Conservation (phyloP, 2,329 filamentous ascomycete species). For the Fusarium goolgardi region DNA sequence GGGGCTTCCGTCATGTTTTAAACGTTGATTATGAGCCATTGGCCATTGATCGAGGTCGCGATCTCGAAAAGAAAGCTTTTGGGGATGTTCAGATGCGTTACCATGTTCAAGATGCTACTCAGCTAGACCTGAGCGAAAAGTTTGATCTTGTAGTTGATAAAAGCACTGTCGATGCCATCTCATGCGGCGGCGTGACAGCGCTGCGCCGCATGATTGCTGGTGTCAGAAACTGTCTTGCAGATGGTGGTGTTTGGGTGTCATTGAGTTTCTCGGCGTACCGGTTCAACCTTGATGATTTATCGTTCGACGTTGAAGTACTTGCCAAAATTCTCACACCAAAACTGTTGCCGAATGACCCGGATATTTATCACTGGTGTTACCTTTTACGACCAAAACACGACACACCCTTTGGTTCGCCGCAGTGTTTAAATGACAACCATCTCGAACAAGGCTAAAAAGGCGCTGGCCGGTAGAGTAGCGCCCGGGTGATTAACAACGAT, state of each 20-base stretch:
- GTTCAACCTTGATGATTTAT: slow-evolving; percentile 54
- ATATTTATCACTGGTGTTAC: slow-evolving; percentile 61
- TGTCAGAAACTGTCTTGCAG: slow-evolving; percentile 52
- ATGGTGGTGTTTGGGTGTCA: slow-evolving; percentile 59
- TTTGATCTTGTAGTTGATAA: slow-evolving; percentile 63
- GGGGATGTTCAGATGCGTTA: slow-evolving; percentile 59
- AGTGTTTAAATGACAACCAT: slow-evolving; percentile 9
- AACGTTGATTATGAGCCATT: slow-evolving; percentile 64
- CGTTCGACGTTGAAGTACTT: slow-evolving; percentile 57
- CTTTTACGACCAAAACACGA: slow-evolving; percentile 52
- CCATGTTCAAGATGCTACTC: slow-evolving; percentile 59
- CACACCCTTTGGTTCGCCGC: slow-evolving; percentile 11
- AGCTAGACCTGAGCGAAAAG: slow-evolving; percentile 44
- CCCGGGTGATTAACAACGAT: slow-evolving; percentile 2
- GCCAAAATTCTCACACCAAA: slow-evolving; percentile 58
- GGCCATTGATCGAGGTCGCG: slow-evolving; percentile 57
- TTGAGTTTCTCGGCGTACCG: slow-evolving; percentile 59
- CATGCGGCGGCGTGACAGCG: slow-evolving; percentile 56
- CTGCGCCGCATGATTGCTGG: slow-evolving; percentile 55
- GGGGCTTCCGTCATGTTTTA: slow-evolving; percentile 57
- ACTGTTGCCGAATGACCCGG: slow-evolving; percentile 56
- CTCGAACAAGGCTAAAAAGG: slow-evolving; percentile 20
- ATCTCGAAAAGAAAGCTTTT: slow-evolving; percentile 56
- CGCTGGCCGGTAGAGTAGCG: not conserved
- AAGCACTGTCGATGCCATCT: slow-evolving; percentile 61